Evolutionary conservation across 202 grass and related monocot genomes (phyloP).

Genomic region (Carex arenaria): DNA sequence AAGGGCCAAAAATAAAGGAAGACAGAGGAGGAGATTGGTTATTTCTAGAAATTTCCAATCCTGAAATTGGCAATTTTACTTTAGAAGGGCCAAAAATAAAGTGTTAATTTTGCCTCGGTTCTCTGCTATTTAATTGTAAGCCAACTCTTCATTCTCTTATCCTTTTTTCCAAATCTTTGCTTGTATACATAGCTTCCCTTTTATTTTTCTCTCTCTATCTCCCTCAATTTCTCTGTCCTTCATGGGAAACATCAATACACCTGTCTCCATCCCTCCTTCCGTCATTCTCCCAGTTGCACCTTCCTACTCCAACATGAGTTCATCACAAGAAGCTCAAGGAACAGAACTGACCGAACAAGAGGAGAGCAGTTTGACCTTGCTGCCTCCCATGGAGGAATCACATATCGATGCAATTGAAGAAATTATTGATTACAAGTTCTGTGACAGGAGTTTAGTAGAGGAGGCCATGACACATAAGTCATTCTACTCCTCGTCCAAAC

Average conservation of each 20-base stretch:
- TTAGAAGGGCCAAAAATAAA: neutral
- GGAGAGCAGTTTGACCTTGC: neutral
- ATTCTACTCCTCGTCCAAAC: slow-evolving; percentile 32
- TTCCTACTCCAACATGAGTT: neutral
- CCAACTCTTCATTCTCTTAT: neutral
- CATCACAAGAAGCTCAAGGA: neutral
- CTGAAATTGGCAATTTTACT: too few relatives aligned
- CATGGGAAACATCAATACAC: neutral
- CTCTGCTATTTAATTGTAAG: neutral
- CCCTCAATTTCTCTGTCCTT: too few relatives aligned
- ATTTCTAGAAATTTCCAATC: too few relatives aligned
- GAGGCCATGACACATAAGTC: slow-evolving; percentile 65
- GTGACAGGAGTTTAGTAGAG: slow-evolving; percentile 39
- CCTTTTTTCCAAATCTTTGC: neutral
- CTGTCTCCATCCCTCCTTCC: neutral
- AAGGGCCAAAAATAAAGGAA: too few relatives aligned
- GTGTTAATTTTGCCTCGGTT: too few relatives aligned
- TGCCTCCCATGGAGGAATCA: slow-evolving; percentile 5
- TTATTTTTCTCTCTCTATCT: too few relatives aligned
- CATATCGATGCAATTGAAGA: slow-evolving; percentile 43
- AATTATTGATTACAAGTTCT: slow-evolving; percentile 48
- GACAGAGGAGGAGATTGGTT: too few relatives aligned
- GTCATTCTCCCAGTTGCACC: neutral
- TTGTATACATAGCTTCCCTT: too few relatives aligned
- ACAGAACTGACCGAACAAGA: neutral